phyloP scores from a whole-genome alignment of 2,329 filamentous ascomycete genomes.

The Proliferodiscus dingleyae region DNA sequence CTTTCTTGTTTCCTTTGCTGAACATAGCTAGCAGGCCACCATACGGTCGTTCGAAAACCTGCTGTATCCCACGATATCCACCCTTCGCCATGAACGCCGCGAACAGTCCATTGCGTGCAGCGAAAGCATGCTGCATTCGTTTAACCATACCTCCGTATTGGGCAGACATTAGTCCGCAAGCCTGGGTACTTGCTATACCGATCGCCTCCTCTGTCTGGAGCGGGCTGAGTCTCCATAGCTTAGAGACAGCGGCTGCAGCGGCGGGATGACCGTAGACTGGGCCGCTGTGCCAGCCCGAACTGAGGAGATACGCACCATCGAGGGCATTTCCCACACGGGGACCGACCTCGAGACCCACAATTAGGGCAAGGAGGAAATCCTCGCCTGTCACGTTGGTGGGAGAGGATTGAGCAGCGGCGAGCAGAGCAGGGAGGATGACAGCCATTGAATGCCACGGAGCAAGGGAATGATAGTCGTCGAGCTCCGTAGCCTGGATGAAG shows the following conservation, averaged over 20 bases:
- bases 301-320: conserved; percentile 35
- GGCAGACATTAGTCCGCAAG: conserved; percentile 22
- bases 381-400: conserved; percentile 17
- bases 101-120: conserved; percentile 39
- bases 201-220: conserved; percentile 19
- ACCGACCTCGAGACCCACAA: conserved; percentile 38
- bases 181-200: conserved; percentile 22
- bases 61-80: conserved; percentile 39
- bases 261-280: conserved; percentile 18
- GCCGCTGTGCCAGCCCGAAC: conserved; percentile 29
- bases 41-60: conserved; percentile 37
- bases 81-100: conserved; percentile 34
- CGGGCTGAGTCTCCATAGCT: conserved; percentile 15
- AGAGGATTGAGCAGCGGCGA: conserved; percentile 30
- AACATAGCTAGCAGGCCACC: conserved; percentile 40
- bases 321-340: conserved; percentile 36
- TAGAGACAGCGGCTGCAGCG: conserved; percentile 15
- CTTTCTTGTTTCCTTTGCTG: conserved; percentile 27
- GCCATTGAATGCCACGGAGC: conserved; percentile 38
- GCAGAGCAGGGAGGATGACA: conserved; percentile 36
- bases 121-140: conserved; percentile 43
- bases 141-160: conserved; percentile 39
- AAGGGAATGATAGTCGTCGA: conserved; percentile 39
- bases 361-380: conserved; percentile 33
- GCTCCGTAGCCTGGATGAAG: conserved; percentile 40